These are phyloP conservation scores for Boletellus emodensis DNA, from an alignment of 768 basidiomycete genomes.

Conservation along the genomic window DNA sequence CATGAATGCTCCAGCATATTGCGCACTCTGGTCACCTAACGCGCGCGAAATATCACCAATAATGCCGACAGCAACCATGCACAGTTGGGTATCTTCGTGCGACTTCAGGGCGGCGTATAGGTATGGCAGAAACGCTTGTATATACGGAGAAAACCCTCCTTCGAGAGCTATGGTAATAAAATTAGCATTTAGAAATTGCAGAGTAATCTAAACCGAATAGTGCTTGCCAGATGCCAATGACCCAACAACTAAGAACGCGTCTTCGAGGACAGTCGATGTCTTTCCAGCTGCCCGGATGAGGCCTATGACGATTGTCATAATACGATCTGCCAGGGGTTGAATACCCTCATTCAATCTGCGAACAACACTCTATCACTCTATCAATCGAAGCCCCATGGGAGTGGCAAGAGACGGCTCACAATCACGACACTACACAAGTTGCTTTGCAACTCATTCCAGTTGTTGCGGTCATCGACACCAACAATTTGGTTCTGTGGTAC, in stretches of 20 bases:
- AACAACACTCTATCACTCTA: constrained; percentile 64
- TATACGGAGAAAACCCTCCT: constrained; percentile 73
- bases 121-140: constrained; percentile 79
- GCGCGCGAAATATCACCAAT: constrained; percentile 97
- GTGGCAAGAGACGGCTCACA: constrained; percentile 41
- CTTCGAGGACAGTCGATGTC: constrained; percentile 92
- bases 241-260: constrained; percentile 93
- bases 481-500: constrained; percentile 77
- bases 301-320: constrained; percentile 88
- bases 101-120: constrained; percentile 86
- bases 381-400: neutral
- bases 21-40: constrained; percentile 75
- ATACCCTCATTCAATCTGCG: constrained; percentile 82
- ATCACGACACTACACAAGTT: constrained; percentile 90
- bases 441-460: constrained; percentile 97
- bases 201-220: neutral
- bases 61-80: constrained; percentile 92
- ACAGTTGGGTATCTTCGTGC: constrained; percentile 93
- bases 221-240: constrained; percentile 69
- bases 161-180: constrained; percentile 58
- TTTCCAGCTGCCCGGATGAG: constrained; percentile 86
- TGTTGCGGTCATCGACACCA: constrained; percentile 93
- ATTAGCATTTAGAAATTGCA: neutral
- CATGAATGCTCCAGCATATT: constrained; percentile 89
- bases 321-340: constrained; percentile 84